phyloP scores from a whole-genome alignment of 306 rosid genomes.

The Dryas alaskensis region DNA sequence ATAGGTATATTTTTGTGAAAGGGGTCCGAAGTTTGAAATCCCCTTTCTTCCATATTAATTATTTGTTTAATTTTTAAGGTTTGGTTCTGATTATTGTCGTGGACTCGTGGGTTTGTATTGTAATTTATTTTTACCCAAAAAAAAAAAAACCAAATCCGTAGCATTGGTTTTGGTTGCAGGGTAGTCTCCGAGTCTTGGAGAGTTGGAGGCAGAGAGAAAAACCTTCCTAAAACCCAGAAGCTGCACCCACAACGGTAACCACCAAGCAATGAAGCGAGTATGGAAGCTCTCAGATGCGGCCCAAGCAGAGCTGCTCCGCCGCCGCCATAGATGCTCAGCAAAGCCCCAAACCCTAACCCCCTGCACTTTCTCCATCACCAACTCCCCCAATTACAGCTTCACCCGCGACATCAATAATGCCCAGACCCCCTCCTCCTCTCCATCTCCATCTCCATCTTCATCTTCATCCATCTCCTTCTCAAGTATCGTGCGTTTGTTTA shows the following conservation, averaged over 20 bases:
- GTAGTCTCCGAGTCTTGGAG: too few species aligned
- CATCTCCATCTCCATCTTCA: conserved; percentile 10
- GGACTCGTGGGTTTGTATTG: too few species aligned
- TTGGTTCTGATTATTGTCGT: too few species aligned
- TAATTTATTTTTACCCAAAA: background rate
- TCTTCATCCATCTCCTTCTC: background rate
- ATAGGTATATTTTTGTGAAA: too few species aligned
- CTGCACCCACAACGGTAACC: background rate
- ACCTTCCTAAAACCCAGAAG: conserved; percentile 33
- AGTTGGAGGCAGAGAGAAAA: background rate
- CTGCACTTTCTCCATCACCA: conserved; percentile 15
- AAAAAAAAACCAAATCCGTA: background rate
- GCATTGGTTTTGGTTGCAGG: background rate
- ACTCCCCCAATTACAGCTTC: conserved; percentile 15
- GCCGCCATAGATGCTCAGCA: conserved; percentile 24
- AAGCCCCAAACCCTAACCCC: conserved; percentile 20
- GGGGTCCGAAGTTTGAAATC: too few species aligned
- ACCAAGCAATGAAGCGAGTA: conserved; percentile 47
- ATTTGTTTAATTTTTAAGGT: too few species aligned
- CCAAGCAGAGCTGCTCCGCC: conserved; percentile 32
- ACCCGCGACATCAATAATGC: conserved; percentile 28
- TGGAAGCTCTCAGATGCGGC: conserved; percentile 51
- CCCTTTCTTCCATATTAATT: too few species aligned
- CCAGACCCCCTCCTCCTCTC: conserved; percentile 5
- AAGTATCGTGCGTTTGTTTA: conserved; percentile 33